Evolutionary conservation across 768 basidiomycete species (phyloP), one percentile per base, ranked within the genome.

Genomic region (Chalciporus piperatus): DNA sequence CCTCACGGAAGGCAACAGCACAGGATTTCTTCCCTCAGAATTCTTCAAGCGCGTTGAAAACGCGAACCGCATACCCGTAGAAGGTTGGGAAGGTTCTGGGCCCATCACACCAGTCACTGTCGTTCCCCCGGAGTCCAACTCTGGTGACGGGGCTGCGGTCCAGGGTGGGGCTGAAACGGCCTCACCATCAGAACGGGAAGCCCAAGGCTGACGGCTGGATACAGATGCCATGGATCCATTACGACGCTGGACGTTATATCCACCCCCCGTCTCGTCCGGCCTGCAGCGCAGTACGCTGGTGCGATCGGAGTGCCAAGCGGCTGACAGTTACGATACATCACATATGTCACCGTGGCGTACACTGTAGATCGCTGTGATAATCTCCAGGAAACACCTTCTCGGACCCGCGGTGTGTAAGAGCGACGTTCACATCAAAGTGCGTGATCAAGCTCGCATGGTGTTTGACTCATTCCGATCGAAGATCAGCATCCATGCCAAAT

Each of bases 11-110:
- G 96, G 96, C 1, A 74, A 92, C 52, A 74, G 74, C 38, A 60
- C 64, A 3, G 92, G 93, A 0, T 74, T 81, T 49, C 62, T 96
- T 12, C 61, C 70, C 1, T 76, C 82, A 4, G 70, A 79, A 22
- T 89, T 82, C 62, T 98, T 97, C 70, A 57, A 70, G 16, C 76
- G 80, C 14, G 92, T 92, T 2, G 85, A 87, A 57, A 75, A 78
- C 52, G 61, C 60, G 25, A 51, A 62, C 25, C 54, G 56, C 30
- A 59, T 50, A 10, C 58, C 54, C 9, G 41, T 60, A 25, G 39
- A 52, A 17, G 60, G 65, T 14, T 68, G 67, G 69, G 53, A 62
- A 49, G 48, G 56, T 1, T 41, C 39, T 37, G 51, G 25, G 1
- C 33, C 45, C 6, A 43, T 50, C 14, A 13, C 30, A 14, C 27